Evolutionary conservation across 306 rosid species (phyloP).

Genomic region (Begonia fuchsioides): DNA sequence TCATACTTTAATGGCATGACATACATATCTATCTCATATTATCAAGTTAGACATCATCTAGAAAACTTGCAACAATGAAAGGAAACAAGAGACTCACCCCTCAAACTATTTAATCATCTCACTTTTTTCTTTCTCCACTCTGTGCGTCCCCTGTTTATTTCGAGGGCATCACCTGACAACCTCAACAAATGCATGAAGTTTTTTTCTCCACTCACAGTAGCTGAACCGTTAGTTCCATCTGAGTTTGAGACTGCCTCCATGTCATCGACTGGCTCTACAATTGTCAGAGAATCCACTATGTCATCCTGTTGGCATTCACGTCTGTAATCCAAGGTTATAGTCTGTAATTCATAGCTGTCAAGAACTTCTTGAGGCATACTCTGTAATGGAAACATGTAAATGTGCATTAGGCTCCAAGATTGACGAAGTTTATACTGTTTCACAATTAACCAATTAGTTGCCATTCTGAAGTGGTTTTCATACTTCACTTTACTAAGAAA

Average conservation of each 20-base stretch:
- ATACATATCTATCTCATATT: too few relatives aligned
- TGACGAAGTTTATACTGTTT: too few relatives aligned
- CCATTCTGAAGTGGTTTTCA: too few relatives aligned
- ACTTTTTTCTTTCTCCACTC: conserved; percentile 82
- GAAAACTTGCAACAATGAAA: conserved; percentile 1
- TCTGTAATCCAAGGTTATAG: conserved; percentile 88
- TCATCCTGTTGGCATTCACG: conserved; percentile 78
- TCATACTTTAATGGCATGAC: too few relatives aligned
- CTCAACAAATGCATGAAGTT: conserved; percentile 66
- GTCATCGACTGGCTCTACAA: conserved; percentile 30
- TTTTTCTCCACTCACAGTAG: conserved; percentile 13
- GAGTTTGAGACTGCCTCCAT: conserved; percentile 18
- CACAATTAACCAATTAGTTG: too few relatives aligned
- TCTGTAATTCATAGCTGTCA: conserved; percentile 63
- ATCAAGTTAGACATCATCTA: too few relatives aligned
- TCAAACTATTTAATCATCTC: conserved; percentile 25
- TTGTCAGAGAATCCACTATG: conserved; percentile 68
- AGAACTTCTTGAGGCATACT: conserved; percentile 92
- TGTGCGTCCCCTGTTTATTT: conserved; percentile 80
- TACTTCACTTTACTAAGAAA: too few relatives aligned
- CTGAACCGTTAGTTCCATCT: conserved; percentile 44
- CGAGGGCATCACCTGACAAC: conserved; percentile 51
- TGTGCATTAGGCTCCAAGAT: too few relatives aligned
- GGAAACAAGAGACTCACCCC: conserved; percentile 1
- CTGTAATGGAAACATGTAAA: conserved; percentile 23